Conservation (phyloP, 441 rosid species). For the Dalechampia spathulata region DNA sequence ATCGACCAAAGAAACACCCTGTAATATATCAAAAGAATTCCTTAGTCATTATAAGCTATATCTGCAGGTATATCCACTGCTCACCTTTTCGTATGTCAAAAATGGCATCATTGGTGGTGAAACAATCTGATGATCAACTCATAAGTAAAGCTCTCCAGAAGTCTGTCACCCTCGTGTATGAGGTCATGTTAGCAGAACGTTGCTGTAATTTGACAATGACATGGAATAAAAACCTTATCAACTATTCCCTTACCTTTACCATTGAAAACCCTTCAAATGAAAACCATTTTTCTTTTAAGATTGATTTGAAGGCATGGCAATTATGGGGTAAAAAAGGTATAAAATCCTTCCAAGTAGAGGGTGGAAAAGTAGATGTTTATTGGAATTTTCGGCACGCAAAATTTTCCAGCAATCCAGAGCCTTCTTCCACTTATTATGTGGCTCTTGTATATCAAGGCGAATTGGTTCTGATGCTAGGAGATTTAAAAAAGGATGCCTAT, state of each 20-base stretch:
- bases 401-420: slow-evolving; percentile 51
- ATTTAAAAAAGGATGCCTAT: slow-evolving; percentile 49
- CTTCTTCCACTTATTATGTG: slow-evolving; percentile 56
- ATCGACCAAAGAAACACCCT: too few species aligned
- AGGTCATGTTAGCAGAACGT: slow-evolving; percentile 34
- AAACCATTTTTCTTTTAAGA: slow-evolving; percentile 37
- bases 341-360: slow-evolving; percentile 45
- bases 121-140: slow-evolving; percentile 20
- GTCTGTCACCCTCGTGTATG: slow-evolving; percentile 42
- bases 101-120: slow-evolving; percentile 11
- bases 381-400: slow-evolving; percentile 76
- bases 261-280: slow-evolving; percentile 37
- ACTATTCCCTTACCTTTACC: slow-evolving; percentile 43
- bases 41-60: too few species aligned
- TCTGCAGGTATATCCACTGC: too few species aligned
- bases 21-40: too few species aligned
- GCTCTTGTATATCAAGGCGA: slow-evolving; percentile 45
- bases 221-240: slow-evolving; percentile 45
- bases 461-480: slow-evolving; percentile 50
- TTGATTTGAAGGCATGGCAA: slow-evolving; percentile 59
- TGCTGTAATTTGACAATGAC: slow-evolving; percentile 40
- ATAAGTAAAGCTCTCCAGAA: slow-evolving; percentile 18
- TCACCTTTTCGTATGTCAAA: slow-evolving; percentile 13
- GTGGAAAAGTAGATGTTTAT: slow-evolving; percentile 37
- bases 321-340: slow-evolving; percentile 75